Evolutionary conservation across 352 stramenopile species (phyloP).

Genomic region (Globisporangium orthogonon): DNA sequence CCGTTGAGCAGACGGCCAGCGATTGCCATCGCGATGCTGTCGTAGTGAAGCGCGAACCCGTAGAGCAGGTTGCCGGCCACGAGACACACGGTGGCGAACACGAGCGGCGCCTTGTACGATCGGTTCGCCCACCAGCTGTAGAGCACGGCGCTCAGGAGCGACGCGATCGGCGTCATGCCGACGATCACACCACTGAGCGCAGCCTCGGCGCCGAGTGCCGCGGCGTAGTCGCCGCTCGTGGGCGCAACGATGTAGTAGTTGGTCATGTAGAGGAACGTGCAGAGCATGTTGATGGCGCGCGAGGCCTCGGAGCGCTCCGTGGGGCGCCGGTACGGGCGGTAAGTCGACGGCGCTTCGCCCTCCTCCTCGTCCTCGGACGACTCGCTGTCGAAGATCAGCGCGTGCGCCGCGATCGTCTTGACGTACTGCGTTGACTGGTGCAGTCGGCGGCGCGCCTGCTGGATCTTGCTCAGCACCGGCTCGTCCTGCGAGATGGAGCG

Average conservation of each 20-base stretch:
- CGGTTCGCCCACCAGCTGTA: slow-evolving; percentile 94
- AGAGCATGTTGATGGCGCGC: slow-evolving; percentile 91
- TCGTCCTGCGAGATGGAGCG: slow-evolving; percentile 74
- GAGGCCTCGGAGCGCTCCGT: slow-evolving; percentile 51
- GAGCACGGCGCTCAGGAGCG: slow-evolving; percentile 89
- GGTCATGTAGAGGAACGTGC: slow-evolving; percentile 96
- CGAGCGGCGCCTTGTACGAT: slow-evolving; percentile 83
- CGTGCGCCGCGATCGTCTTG: slow-evolving; percentile 74
- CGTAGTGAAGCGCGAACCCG: slow-evolving; percentile 65
- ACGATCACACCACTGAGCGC: slow-evolving; percentile 93
- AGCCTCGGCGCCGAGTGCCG: slow-evolving; percentile 80
- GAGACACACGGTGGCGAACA: slow-evolving; percentile 78
- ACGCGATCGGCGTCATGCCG: slow-evolving; percentile 95
- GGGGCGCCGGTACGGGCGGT: slow-evolving; percentile 49
- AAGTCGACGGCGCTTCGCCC: slow-evolving; percentile 14
- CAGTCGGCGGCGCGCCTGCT: slow-evolving; percentile 50
- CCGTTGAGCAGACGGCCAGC: slow-evolving; percentile 89
- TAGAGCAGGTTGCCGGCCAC: slow-evolving; percentile 88
- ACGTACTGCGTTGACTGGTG: slow-evolving; percentile 83
- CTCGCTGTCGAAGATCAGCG: slow-evolving; percentile 80
- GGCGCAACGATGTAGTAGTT: slow-evolving; percentile 98
- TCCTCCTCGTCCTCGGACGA: slow-evolving; percentile 82
- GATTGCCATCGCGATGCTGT: slow-evolving; percentile 86
- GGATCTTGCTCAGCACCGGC: slow-evolving; percentile 67
- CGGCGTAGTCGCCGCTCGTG: slow-evolving; percentile 90